These are phyloP conservation scores for Plasmodium billcollinsi DNA, from an alignment of 169 alveolate genomes.

Conservation along the genomic window DNA sequence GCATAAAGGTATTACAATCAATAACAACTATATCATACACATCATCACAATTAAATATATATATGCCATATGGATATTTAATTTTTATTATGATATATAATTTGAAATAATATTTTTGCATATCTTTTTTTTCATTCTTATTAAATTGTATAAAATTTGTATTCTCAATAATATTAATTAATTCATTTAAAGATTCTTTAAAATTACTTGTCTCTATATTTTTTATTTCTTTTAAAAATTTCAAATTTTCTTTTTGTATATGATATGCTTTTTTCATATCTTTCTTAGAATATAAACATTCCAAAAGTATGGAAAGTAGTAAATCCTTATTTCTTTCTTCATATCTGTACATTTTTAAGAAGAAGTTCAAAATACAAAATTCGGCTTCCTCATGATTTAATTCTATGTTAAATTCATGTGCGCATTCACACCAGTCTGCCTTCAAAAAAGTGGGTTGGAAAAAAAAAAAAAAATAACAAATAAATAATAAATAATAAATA, in stretches of 20 bases:
- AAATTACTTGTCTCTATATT: slow-evolving; percentile 52
- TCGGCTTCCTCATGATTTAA: slow-evolving; percentile 41
- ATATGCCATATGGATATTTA: slow-evolving; percentile 37
- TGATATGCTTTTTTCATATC: slow-evolving; percentile 40
- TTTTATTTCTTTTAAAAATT: slow-evolving; percentile 74
- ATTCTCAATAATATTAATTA: slow-evolving; percentile 51
- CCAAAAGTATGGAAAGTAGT: slow-evolving; percentile 37
- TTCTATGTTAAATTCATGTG: slow-evolving; percentile 55
- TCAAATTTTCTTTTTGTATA: slow-evolving; percentile 21
- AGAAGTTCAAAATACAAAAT: slow-evolving; percentile 60
- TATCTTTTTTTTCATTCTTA: neutral
- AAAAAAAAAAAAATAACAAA: neutral
- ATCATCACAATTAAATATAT: slow-evolving; percentile 64
- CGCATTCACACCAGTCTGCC: slow-evolving; percentile 77
- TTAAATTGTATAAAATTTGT: slow-evolving; percentile 36
- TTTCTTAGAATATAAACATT: slow-evolving; percentile 53
- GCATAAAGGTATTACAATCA: slow-evolving; percentile 52
- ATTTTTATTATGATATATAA: slow-evolving; percentile 55
- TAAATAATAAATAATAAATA: neutral
- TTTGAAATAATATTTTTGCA: slow-evolving; percentile 46
- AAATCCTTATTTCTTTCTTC: slow-evolving; percentile 62
- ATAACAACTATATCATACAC: slow-evolving; percentile 59
- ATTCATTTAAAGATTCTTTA: slow-evolving; percentile 65
- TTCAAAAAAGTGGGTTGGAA: neutral
- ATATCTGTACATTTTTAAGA: slow-evolving; percentile 70